A percentile compares a stretch with the other conserved stretches of the same genome.
phyloP scores from a whole-genome alignment of 2,329 filamentous ascomycete species.

The Fusarium solani-melongenae region DNA sequence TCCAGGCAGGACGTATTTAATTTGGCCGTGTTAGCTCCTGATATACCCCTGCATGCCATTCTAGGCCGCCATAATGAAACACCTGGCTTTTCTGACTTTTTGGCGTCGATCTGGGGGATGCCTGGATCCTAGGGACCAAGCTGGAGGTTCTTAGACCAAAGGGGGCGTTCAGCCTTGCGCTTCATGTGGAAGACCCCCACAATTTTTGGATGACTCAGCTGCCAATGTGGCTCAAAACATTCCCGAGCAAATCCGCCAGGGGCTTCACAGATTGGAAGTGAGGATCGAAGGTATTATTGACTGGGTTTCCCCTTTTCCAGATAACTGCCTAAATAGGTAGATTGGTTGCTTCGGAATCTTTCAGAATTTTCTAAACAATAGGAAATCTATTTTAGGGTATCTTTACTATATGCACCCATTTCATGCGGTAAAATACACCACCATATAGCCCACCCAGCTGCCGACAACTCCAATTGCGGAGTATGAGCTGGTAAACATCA shows the following conservation, averaged over 20 bases:
- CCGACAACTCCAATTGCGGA: slow-evolving; percentile 93
- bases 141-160: slow-evolving; percentile 35
- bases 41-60: not conserved
- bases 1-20: not conserved
- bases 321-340: not conserved
- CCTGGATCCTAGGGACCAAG: not conserved
- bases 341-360: not conserved
- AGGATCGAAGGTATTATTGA: not conserved
- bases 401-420: slow-evolving; percentile 12
- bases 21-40: not conserved
- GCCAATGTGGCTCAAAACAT: not conserved
- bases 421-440: slow-evolving; percentile 82
- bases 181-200: slow-evolving; percentile 46
- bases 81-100: not conserved
- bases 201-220: slow-evolving; percentile 42
- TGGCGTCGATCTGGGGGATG: not conserved
- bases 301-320: not conserved
- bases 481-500: slow-evolving; percentile 98
- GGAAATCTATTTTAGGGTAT: slow-evolving; percentile 41
- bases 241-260: slow-evolving; percentile 2
- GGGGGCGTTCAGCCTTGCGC: slow-evolving; percentile 43
- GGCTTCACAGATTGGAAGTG: not conserved
- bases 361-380: not conserved
- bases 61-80: not conserved
- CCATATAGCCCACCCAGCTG: slow-evolving; percentile 94